Conservation (phyloP, 139 green algal genomes). For the Astrephomene gubernaculifera region DNA sequence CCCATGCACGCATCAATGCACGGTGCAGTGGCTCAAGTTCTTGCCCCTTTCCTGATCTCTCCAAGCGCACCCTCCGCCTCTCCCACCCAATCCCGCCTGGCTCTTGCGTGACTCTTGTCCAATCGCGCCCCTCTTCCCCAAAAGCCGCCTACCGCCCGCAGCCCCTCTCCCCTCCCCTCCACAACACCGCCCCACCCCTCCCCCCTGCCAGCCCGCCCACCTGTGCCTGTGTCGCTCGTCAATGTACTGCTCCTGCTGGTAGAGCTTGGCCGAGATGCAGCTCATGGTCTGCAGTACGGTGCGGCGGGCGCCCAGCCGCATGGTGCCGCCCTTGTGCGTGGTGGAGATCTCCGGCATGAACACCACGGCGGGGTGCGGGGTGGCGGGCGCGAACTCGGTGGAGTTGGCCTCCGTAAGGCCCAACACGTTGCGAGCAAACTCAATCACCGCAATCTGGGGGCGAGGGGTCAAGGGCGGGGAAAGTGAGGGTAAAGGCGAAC, state of each 20-base stretch:
- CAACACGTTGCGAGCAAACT: slow-evolving; percentile 96
- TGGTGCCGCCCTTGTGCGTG: slow-evolving; percentile 97
- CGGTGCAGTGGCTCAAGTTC: too few relatives aligned
- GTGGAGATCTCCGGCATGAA: slow-evolving; percentile 96
- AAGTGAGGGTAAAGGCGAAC: background rate
- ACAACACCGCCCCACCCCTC: too few relatives aligned
- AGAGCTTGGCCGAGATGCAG: slow-evolving; percentile 95
- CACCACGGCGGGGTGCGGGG: slow-evolving; percentile 88
- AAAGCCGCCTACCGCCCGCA: too few relatives aligned
- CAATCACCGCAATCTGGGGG: slow-evolving; percentile 94
- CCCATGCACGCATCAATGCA: too few relatives aligned
- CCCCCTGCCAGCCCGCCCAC: slow-evolving; percentile 47
- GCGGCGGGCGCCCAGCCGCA: slow-evolving; percentile 91
- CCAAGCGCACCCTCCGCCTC: too few relatives aligned
- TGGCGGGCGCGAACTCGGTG: slow-evolving; percentile 91
- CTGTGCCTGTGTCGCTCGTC: slow-evolving; percentile 97
- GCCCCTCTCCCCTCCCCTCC: too few relatives aligned
- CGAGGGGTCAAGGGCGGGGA: background rate
- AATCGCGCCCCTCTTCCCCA: too few relatives aligned
- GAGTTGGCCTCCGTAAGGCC: slow-evolving; percentile 85
- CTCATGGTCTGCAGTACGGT: slow-evolving; percentile 90
- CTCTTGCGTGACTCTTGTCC: too few relatives aligned
- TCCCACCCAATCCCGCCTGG: too few relatives aligned
- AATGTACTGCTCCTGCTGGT: slow-evolving; percentile 87
- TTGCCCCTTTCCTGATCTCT: too few relatives aligned